A percentile compares a stretch with the other conserved stretches of the same genome.
Conservation (phyloP, 305 asterid species). For the Fraxinus sp. region DNA sequence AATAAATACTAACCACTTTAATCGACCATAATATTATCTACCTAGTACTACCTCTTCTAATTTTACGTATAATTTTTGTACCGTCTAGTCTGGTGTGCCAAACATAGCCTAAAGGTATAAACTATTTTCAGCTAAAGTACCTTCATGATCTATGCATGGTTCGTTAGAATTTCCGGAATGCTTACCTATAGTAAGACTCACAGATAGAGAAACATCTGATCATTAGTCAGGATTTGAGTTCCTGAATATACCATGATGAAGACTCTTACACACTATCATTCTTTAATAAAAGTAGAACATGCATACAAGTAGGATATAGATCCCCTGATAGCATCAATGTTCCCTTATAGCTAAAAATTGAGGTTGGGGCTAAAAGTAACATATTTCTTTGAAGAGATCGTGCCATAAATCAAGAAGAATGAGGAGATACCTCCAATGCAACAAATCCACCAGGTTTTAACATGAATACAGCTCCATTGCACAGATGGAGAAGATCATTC, state of each 20-base stretch:
- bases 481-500: conserved; percentile 68
- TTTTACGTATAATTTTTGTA: neutral
- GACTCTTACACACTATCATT: neutral
- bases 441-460: conserved; percentile 78
- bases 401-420: conserved; percentile 8
- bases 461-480: conserved; percentile 66
- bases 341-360: neutral
- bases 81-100: neutral
- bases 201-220: neutral
- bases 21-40: neutral
- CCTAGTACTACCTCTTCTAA: neutral
- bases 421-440: conserved; percentile 70
- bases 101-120: neutral
- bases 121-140: neutral
- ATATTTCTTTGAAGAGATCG: neutral
- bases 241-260: neutral
- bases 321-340: neutral
- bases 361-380: neutral
- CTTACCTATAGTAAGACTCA: neutral
- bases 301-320: neutral
- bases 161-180: neutral
- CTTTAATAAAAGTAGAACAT: neutral
- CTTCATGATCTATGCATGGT: neutral
- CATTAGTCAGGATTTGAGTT: neutral
- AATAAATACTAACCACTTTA: neutral